Conservation (phyloP, 1,284 basidiomycete species). For the Pterulicium gracile region DNA sequence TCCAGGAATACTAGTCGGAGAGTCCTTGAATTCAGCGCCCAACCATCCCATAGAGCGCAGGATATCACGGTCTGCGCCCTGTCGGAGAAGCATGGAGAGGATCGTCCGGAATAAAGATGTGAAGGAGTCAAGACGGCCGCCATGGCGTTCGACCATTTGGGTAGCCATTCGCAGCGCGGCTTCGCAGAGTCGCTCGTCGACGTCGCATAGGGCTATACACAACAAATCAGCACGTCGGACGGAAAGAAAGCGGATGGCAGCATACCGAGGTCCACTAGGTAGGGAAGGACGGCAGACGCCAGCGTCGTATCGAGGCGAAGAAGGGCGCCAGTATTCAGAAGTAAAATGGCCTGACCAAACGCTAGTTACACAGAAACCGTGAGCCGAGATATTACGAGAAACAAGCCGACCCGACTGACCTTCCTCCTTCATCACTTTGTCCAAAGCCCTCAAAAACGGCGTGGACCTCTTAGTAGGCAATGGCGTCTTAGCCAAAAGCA, state of each 20-base stretch:
- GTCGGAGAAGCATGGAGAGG: background rate
- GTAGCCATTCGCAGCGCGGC: background rate
- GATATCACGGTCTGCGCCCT: background rate
- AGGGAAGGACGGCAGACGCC: slow-evolving; percentile 21
- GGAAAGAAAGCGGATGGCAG: background rate
- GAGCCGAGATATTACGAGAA: background rate
- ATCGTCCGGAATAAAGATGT: background rate
- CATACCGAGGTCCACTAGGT: slow-evolving; percentile 32
- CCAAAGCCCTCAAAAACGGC: background rate
- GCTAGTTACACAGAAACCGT: slow-evolving; percentile 23
- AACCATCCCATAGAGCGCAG: background rate
- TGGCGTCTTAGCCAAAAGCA: background rate
- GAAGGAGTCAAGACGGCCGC: background rate
- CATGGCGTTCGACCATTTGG: background rate
- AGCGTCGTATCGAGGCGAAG: slow-evolving; percentile 17
- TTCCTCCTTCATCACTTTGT: slow-evolving; percentile 10
- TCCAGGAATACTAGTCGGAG: too few species aligned
- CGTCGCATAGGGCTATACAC: background rate
- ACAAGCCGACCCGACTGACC: slow-evolving; percentile 22
- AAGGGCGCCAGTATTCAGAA: slow-evolving; percentile 32
- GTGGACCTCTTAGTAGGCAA: background rate
- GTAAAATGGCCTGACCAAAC: slow-evolving; percentile 20
- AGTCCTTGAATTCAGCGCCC: background rate
- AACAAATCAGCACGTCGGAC: background rate
- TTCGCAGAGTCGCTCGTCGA: background rate